Conservation (phyloP, 2,329 filamentous ascomycete species). For the Tolypocladium sp. region DNA sequence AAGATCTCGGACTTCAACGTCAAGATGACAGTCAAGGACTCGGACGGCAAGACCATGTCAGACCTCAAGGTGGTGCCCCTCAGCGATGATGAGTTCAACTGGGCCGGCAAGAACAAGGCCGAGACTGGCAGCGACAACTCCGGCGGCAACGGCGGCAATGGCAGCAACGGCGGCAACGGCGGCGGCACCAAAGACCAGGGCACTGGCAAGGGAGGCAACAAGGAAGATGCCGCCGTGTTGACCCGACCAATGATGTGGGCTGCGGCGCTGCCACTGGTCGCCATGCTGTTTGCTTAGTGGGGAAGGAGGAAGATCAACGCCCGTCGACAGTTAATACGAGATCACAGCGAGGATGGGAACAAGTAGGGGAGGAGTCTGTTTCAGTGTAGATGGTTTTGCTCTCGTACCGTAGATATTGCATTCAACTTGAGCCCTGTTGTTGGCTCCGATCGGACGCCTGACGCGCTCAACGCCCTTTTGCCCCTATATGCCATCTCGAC, state of each 20-base stretch:
- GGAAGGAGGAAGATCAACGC: neutral
- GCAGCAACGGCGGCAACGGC: slow-evolving; percentile 1
- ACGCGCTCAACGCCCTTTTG: neutral
- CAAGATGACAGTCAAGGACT: slow-evolving; percentile 28
- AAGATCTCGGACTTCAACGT: slow-evolving; percentile 56
- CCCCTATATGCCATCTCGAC: neutral
- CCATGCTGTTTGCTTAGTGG: slow-evolving; percentile 22
- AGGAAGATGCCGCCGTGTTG: slow-evolving; percentile 17
- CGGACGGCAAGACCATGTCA: slow-evolving; percentile 29
- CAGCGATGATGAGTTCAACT: slow-evolving; percentile 34
- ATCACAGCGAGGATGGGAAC: neutral
- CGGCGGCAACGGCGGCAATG: slow-evolving; percentile 2
- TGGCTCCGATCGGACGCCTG: neutral
- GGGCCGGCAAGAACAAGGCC: slow-evolving; percentile 31
- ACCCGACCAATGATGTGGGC: slow-evolving; percentile 21
- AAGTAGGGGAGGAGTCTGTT: slow-evolving; percentile 3
- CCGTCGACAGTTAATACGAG: neutral
- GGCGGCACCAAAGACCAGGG: neutral
- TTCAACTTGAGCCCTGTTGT: neutral
- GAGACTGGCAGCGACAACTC: slow-evolving; percentile 19
- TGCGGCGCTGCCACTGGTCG: slow-evolving; percentile 21
- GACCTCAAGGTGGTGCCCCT: slow-evolving; percentile 39
- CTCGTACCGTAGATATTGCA: neutral
- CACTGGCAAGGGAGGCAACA: slow-evolving; percentile 9
- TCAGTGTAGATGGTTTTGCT: slow-evolving; percentile 5